Conservation (phyloP, 176 grass and related monocot species). For the Bromus sterilis region DNA sequence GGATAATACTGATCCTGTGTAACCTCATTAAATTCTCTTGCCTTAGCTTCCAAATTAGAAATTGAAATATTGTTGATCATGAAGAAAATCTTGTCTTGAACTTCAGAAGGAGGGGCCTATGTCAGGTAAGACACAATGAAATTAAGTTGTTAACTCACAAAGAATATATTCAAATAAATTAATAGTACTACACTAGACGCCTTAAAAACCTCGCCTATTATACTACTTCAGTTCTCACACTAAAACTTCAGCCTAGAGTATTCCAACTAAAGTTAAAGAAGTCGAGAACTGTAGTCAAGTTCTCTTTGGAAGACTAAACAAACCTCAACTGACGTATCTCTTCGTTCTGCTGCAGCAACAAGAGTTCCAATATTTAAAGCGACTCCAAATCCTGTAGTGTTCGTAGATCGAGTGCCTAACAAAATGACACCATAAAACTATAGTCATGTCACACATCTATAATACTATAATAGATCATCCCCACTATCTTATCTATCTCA, state of each 20-base stretch:
- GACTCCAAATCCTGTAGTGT: constrained; percentile 68
- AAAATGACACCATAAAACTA: neutral
- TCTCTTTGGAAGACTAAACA: constrained; percentile 16
- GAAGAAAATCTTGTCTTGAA: constrained; percentile 96
- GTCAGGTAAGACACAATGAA: constrained; percentile 7
- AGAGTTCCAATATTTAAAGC: constrained; percentile 99
- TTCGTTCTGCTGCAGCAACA: constrained; percentile 90
- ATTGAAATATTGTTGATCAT: constrained; percentile 97
- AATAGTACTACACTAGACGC: neutral
- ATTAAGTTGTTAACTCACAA: neutral
- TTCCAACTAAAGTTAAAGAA: neutral
- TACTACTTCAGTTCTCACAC: neutral
- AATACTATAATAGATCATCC: no score
- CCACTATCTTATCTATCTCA: no score
- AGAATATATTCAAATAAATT: neutral
- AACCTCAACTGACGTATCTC: constrained; percentile 88
- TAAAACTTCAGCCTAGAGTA: neutral
- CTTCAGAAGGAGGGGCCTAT: constrained; percentile 78
- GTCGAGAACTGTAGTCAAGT: neutral
- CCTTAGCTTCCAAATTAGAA: constrained; percentile 80
- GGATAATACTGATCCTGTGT: constrained; percentile 71
- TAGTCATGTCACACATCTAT: no score
- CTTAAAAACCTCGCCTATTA: neutral
- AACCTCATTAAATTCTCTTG: constrained; percentile 86
- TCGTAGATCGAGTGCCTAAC: constrained; percentile 66